Conservation (phyloP, 1,284 basidiomycete species). For the Irpex lacteus region DNA sequence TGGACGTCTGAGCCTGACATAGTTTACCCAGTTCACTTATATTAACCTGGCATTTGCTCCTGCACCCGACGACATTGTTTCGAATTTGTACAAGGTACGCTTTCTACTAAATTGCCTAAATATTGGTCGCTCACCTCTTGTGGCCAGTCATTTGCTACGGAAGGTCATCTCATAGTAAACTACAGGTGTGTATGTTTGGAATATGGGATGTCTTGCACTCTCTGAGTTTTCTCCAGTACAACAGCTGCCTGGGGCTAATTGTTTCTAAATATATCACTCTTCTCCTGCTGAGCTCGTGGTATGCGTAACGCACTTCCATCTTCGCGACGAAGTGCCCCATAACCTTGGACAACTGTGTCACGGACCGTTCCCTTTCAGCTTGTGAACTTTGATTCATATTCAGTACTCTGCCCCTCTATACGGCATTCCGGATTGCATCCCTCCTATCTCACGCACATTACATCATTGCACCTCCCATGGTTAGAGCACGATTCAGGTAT, state of each 20-base stretch:
- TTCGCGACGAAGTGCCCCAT: not conserved
- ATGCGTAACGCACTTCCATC: not conserved
- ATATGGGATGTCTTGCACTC: not conserved
- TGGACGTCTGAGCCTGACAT: not conserved
- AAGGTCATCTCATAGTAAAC: slow-evolving; percentile 93
- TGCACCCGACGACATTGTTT: slow-evolving; percentile 89
- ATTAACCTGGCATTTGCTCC: slow-evolving; percentile 98
- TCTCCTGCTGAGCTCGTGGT: not conserved
- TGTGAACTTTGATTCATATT: too few relatives aligned
- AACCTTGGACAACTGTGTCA: not conserved
- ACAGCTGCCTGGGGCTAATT: slow-evolving; percentile 70
- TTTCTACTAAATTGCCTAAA: not conserved
- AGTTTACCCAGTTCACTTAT: slow-evolving; percentile 82
- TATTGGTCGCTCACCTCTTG: not conserved
- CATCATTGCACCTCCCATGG: too few relatives aligned
- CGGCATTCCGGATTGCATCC: too few relatives aligned
- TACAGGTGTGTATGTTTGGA: slow-evolving; percentile 67
- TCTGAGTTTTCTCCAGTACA: slow-evolving; percentile 41
- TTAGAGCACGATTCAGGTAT: too few relatives aligned
- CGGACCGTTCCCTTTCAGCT: not conserved
- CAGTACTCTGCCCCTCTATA: too few relatives aligned
- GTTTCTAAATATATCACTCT: slow-evolving; percentile 5
- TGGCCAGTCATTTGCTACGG: slow-evolving; percentile 83
- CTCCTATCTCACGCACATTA: too few relatives aligned
- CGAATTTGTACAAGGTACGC: slow-evolving; percentile 80